A percentile compares a stretch with the other conserved stretches of the same genome.
These are phyloP conservation scores for Malus orientalis DNA, from an alignment of 306 rosid species.

Conservation along the genomic window DNA sequence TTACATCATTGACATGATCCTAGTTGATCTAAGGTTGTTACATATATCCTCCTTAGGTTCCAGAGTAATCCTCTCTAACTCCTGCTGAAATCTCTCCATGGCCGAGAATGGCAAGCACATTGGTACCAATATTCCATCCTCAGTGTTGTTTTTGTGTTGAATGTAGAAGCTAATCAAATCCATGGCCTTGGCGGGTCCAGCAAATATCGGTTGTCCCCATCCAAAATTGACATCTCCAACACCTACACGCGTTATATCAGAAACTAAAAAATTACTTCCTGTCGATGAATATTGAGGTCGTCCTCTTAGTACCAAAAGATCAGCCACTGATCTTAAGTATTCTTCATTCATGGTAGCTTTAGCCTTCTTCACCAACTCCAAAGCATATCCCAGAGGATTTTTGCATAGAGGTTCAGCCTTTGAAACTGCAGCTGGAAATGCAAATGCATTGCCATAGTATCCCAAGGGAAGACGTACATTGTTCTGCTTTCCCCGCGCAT, in stretches of 20 bases:
- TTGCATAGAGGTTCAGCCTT: neutral
- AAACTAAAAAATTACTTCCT: neutral
- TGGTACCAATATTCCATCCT: constrained; percentile 29
- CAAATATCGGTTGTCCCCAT: constrained; percentile 37
- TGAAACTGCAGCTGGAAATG: neutral
- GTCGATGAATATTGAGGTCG: neutral
- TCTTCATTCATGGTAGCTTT: constrained; percentile 22
- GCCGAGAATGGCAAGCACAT: constrained; percentile 25
- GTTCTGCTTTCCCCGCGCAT: neutral
- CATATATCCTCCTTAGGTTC: neutral
- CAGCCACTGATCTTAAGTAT: constrained; percentile 34
- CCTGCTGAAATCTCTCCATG: constrained; percentile 33
- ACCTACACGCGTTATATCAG: constrained; percentile 3
- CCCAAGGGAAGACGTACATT: neutral
- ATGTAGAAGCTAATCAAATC: neutral
- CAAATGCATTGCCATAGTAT: constrained; percentile 24
- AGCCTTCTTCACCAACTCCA: constrained; percentile 18
- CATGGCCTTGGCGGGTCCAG: constrained; percentile 10
- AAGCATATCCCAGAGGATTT: constrained; percentile 8
- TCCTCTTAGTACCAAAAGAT: constrained; percentile 23
- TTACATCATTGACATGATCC: neutral
- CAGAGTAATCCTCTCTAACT: neutral
- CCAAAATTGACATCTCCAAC: constrained; percentile 31
- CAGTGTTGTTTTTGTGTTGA: constrained; percentile 5
- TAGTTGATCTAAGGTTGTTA: neutral